Base-by-base conservation (phyloP, 176 grass and related monocot genomes). In the Rhynchospora pubera region DNA sequence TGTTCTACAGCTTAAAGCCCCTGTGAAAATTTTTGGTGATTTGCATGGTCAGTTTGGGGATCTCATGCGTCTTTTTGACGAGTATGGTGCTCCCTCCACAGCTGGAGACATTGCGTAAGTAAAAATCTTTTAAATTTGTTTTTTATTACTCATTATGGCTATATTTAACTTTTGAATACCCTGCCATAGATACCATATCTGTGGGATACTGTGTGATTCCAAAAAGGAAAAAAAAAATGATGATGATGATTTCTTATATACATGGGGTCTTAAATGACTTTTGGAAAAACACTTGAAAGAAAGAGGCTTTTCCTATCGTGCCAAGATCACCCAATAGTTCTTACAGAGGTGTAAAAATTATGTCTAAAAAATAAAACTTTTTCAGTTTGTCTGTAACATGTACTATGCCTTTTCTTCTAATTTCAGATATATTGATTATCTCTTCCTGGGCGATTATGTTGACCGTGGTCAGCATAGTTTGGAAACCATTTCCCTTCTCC, bases 381-480 rank as follows among this genome's bases (percentile, higher is more conserved):
- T 57, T 16, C 15, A 44, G 7, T 88, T 65, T 39, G 75, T 5
- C 28, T 9, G 23, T 61, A 28, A 84, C 84, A 13, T 65, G 39
- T 89, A 7, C 30, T 83, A 13, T 81, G 3, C 42, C n/a, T n/a
- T n/a, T n/a, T n/a, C n/a, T n/a, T n/a, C n/a, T 55, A 81, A 61
- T 79, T 99, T 79, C 84, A 99, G 97, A 74, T 99, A 99, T 70
- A 96, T 99, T 55, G 97, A 99, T 91, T 99, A 99, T 86, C 91
- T 99, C 15, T 99, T 99, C 82, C 93, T 99, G 91, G 97, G 97
- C 68, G 97, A 99, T 87, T 99, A 99, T 82, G 97, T 99, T 76
- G 97, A 99, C 81, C 97, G 97, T 57, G 97, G 97, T 65, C 97
- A 99, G 79, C 97, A 99, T 87, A 99, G 97, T 90, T 88, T 99